Percentiles rank a stretch among this genome's conserved stretches.
phyloP scores from a whole-genome alignment of 192 early-diverging fungal species.

The Coemansia sp. region DNA sequence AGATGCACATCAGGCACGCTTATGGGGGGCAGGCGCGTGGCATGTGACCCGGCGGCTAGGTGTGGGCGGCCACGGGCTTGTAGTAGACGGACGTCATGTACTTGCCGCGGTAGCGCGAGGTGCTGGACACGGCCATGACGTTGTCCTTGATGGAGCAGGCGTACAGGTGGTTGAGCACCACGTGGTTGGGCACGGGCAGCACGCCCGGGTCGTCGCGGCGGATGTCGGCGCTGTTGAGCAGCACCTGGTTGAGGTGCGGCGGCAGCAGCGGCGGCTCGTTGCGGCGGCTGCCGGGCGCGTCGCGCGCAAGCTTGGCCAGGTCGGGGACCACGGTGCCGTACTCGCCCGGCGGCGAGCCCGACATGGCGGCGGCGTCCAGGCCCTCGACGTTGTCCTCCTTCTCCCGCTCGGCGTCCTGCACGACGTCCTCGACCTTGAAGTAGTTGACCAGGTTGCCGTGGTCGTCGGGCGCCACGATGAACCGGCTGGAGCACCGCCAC shows the following conservation, averaged over 20 bases:
- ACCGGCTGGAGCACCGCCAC: constrained; percentile 91
- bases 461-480: constrained; percentile 85
- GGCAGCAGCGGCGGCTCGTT: constrained; percentile 82
- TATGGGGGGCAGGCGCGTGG: no score
- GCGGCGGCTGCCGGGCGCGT: constrained; percentile 28
- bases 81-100: constrained; percentile 54
- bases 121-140: constrained; percentile 89
- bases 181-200: constrained; percentile 87
- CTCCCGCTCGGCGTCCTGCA: constrained; percentile 32
- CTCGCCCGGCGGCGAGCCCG: constrained; percentile 61
- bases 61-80: constrained; percentile 36
- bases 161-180: constrained; percentile 92
- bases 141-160: constrained; percentile 93
- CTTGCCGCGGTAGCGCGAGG: constrained; percentile 92
- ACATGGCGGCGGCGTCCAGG: constrained; percentile 43
- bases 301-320: constrained; percentile 36
- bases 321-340: constrained; percentile 61
- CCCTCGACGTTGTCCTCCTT: constrained; percentile 51
- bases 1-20: background rate
- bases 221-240: constrained; percentile 71
- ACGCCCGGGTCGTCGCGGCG: constrained; percentile 75
- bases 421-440: constrained; percentile 76
- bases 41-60: no score
- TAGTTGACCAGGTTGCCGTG: constrained; percentile 97
- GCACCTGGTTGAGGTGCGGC: constrained; percentile 87